Evolutionary conservation across 2,329 filamentous ascomycete species (phyloP), one percentile per base, ranked within the genome.

Genomic region (Knoxdaviesia proteae): DNA sequence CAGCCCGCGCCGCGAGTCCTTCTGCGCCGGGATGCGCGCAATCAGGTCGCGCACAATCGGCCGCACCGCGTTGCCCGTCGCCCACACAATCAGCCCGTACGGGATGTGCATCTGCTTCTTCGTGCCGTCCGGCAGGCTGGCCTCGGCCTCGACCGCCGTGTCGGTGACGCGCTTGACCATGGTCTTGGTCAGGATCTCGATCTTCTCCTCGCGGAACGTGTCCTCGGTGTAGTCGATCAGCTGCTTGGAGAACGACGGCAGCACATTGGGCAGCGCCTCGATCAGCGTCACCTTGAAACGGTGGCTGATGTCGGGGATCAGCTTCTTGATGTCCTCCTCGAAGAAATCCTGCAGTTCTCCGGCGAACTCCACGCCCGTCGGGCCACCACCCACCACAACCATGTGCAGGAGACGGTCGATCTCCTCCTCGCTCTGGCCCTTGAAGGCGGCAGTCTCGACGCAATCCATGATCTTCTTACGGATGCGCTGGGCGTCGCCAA

Each of bases 381-480:
- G 88, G 46, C 88, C 88, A 64, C 88, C 88, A 52, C 88, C 81
- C 42, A 86, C 82, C 39, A 87, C 88, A 44, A 98, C 90, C 87
- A 96, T 96, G 71, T 96, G 88, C 59, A 98, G 72, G 53, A 98
- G 76, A 51, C 90, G 84, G 67, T 92, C 80, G 57, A 93, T 68
- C 64, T 98, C 92, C 50, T 90, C 84, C 10, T 73, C 66, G 35
- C 74, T 69, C 66, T 98, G 90, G 57, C 86, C 88, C 74, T 96
- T 96, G 79, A 98, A 94, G 48, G 84, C 88, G 42, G 90, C 90
- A 34, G 88, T 94, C 67, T 98, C 90, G 52, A 94, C 87, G 60
- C 90, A 98, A 67, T 98, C 90, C 90, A 98, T 98, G 63, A 98
- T 94, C 63, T 84, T 86, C 71, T 88, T 94, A 57, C 90, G 84